Conservation (phyloP, 2,329 filamentous ascomycete genomes). For the Acrocalymma vagum region DNA sequence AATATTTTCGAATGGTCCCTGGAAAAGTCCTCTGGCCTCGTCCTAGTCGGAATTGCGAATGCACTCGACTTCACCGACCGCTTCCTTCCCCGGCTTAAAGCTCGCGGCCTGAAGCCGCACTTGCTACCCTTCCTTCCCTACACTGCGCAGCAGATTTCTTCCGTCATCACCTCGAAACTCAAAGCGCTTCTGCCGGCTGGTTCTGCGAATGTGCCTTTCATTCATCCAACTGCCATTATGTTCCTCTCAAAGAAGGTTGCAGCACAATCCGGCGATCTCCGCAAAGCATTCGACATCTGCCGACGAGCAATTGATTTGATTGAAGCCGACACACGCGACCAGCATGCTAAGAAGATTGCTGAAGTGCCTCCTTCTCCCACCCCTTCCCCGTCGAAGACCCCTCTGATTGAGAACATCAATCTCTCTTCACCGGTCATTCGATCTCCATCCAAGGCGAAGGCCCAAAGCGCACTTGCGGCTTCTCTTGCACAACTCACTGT, state of each 20-base stretch:
- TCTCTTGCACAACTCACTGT: conserved; percentile 72
- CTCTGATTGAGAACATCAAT: conserved; percentile 84
- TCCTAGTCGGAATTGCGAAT: conserved; percentile 93
- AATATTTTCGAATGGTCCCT: conserved; percentile 97
- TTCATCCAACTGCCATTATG: conserved; percentile 92
- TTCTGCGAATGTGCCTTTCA: conserved; percentile 77
- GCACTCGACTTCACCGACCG: conserved; percentile 95
- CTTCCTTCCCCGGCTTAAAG: conserved; percentile 91
- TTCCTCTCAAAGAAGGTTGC: conserved; percentile 95
- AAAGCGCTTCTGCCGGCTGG: conserved; percentile 72
- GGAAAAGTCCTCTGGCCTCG: conserved; percentile 77
- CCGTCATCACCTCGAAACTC: conserved; percentile 84
- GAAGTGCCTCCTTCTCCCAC: conserved; percentile 54
- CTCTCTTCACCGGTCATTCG: conserved; percentile 61
- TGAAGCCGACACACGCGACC: conserved; percentile 81
- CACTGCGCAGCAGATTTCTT: conserved; percentile 84
- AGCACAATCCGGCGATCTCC: conserved; percentile 90
- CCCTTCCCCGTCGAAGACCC: conserved; percentile 75
- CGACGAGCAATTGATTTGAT: conserved; percentile 88
- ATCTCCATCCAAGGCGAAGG: conserved; percentile 50
- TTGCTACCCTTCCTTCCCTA: conserved; percentile 94
- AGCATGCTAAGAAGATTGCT: conserved; percentile 69
- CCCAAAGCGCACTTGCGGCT: conserved; percentile 29
- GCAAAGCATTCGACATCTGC: conserved; percentile 95
- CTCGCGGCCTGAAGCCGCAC: conserved; percentile 88